Evolutionary conservation across 2,329 filamentous ascomycete genomes (phyloP).

Genomic region (Aspergillus viridinutans): DNA sequence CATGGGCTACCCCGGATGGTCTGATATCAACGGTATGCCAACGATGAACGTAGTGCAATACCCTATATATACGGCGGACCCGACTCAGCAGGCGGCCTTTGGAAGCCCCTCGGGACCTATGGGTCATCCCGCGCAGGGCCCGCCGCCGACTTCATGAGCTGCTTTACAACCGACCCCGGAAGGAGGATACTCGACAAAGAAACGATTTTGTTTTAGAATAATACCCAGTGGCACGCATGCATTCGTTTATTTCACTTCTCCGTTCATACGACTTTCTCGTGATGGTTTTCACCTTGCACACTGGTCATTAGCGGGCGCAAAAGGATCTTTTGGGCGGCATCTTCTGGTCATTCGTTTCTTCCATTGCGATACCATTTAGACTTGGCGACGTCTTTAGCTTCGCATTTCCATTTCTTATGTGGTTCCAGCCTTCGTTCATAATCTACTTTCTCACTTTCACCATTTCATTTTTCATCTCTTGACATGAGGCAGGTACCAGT

Average conservation of each 20-base stretch:
- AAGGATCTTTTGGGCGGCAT: constrained; percentile 30
- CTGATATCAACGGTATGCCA: constrained; percentile 25
- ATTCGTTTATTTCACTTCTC: constrained; percentile 7
- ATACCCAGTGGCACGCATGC: constrained; percentile 12
- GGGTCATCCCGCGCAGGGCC: constrained; percentile 28
- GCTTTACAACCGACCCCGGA: neutral
- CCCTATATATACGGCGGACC: constrained; percentile 28
- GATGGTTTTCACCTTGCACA: constrained; percentile 25
- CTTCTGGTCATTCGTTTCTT: constrained; percentile 14
- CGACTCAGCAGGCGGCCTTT: constrained; percentile 23
- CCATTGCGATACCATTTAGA: constrained; percentile 8
- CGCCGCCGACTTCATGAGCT: constrained; percentile 20
- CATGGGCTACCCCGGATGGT: constrained; percentile 29
- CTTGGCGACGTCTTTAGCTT: neutral
- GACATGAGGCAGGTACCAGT: neutral
- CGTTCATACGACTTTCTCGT: constrained; percentile 17
- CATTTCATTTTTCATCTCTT: neutral
- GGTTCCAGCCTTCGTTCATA: neutral
- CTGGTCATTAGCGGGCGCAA: constrained; percentile 38
- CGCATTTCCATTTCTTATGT: neutral
- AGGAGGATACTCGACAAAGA: neutral
- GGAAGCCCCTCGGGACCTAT: constrained; percentile 24
- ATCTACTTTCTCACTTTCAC: neutral
- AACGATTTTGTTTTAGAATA: constrained; percentile 5
- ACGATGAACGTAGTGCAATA: constrained; percentile 31